Conservation (phyloP, 2,329 filamentous ascomycete genomes). For the Cladosporium austrohemisphaericum region DNA sequence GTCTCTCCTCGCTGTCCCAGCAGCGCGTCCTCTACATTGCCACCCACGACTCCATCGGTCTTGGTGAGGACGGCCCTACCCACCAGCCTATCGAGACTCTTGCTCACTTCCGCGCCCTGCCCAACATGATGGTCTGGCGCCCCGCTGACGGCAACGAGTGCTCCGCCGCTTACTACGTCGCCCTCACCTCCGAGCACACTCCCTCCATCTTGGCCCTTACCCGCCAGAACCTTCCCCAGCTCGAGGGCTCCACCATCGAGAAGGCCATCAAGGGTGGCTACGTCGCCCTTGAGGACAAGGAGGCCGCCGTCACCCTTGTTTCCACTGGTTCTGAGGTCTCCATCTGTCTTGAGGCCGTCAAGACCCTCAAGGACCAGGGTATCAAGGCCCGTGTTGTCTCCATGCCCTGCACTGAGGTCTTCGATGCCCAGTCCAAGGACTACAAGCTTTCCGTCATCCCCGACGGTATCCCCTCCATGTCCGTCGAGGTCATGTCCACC, state of each 20-base stretch:
- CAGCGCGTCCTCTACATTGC: conserved; percentile 91
- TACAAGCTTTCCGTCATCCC: conserved; percentile 91
- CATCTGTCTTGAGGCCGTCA: conserved; percentile 88
- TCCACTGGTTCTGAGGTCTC: conserved; percentile 95
- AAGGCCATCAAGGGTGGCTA: conserved; percentile 93
- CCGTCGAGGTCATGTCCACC: conserved; percentile 94
- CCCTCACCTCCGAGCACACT: conserved; percentile 82
- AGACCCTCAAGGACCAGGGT: conserved; percentile 82
- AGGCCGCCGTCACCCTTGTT: conserved; percentile 82
- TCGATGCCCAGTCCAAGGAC: conserved; percentile 88
- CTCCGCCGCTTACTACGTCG: conserved; percentile 94
- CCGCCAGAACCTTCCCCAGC: conserved; percentile 96
- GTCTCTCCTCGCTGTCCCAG: conserved; percentile 87
- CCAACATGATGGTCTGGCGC: conserved; percentile 99
- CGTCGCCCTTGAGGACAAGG: conserved; percentile 77
- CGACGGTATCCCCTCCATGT: conserved; percentile 88
- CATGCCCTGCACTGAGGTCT: conserved; percentile 94
- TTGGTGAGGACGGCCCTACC: conserved; percentile 96
- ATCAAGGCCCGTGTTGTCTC: conserved; percentile 89
- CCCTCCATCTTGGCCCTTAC: conserved; percentile 92
- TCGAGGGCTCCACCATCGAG: conserved; percentile 89
- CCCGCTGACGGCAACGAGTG: conserved; percentile 98
- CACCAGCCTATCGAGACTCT: conserved; percentile 99
- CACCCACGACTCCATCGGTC: conserved; percentile 98
- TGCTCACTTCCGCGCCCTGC: conserved; percentile 95